Percentiles rank a stretch among this genome's conserved stretches.
phyloP scores from a whole-genome alignment of 768 basidiomycete genomes.

The Mycena olivaceomarginata region DNA sequence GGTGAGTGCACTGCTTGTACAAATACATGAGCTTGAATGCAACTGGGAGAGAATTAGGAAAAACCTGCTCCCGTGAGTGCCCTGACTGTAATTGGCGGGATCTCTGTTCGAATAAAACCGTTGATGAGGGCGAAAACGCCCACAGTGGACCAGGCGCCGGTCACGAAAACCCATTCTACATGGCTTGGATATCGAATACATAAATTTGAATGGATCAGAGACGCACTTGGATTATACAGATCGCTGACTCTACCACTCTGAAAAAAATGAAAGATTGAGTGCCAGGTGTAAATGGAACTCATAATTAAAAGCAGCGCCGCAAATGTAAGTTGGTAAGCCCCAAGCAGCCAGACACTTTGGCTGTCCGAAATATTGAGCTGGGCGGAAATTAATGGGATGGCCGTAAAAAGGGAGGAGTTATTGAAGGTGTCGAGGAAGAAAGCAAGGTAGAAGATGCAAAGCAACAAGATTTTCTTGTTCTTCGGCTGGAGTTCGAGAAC shows the following conservation, averaged over 20 bases:
- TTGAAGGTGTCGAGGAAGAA: conserved; percentile 67
- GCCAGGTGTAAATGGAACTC: conserved; percentile 31
- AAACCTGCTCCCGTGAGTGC: not conserved
- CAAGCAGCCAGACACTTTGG: conserved; percentile 62
- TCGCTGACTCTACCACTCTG: conserved; percentile 64
- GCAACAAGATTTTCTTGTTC: conserved; percentile 50
- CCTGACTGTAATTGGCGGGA: not conserved
- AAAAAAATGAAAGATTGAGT: not conserved
- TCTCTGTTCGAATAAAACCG: not conserved
- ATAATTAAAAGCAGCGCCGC: conserved; percentile 62
- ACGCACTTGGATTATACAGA: conserved; percentile 62
- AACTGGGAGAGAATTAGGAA: too few species aligned
- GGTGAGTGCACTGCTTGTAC: too few species aligned
- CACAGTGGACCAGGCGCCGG: conserved; percentile 58
- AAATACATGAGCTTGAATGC: too few species aligned
- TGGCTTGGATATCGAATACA: not conserved
- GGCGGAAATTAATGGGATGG: too few species aligned
- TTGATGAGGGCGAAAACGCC: conserved; percentile 50
- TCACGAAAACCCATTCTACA: conserved; percentile 4
- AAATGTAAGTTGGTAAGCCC: conserved; percentile 64
- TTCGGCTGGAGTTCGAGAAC: not conserved
- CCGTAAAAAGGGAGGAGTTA: conserved; percentile 60
- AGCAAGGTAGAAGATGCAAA: conserved; percentile 62
- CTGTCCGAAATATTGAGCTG: conserved; percentile 46
- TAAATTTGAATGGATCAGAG: not conserved